Percentiles rank a stretch among this genome's conserved stretches.
Evolutionary conservation across 495 filamentous ascomycete genomes (phyloP).

Genomic region (Bacidia rubella): DNA sequence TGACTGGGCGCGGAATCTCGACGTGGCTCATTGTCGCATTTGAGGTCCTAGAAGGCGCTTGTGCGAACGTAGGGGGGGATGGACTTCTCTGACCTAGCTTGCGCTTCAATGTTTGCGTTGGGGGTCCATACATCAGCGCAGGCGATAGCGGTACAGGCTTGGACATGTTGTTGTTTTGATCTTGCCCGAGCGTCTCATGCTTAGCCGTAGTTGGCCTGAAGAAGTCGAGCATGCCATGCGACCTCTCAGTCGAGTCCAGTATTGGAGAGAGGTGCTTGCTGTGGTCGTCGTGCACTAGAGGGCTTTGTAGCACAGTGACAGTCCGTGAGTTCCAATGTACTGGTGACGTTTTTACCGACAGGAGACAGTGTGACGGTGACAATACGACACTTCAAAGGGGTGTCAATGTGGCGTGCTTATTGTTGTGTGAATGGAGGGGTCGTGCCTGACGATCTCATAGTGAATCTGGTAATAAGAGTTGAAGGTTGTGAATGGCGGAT

Average conservation of each 20-base stretch:
- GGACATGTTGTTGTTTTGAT: conserved; percentile 34
- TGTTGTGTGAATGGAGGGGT: neutral
- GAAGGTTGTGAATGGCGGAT: conserved; percentile 1
- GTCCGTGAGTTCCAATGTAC: neutral
- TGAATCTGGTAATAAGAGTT: neutral
- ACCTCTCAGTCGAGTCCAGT: conserved; percentile 16
- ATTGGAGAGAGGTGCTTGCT: neutral
- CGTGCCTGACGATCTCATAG: conserved; percentile 7
- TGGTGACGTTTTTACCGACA: neutral
- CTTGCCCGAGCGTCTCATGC: conserved; percentile 39
- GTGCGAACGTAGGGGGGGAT: conserved; percentile 2
- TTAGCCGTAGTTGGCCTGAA: conserved; percentile 43
- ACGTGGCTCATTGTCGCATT: conserved; percentile 11
- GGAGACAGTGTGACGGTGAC: neutral
- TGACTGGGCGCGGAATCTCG: conserved; percentile 4
- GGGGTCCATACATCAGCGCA: conserved; percentile 27
- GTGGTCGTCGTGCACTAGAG: neutral
- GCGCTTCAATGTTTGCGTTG: conserved; percentile 37
- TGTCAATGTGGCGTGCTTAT: neutral
- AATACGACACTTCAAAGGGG: neutral
- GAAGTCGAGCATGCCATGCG: conserved; percentile 47
- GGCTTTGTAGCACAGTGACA: neutral
- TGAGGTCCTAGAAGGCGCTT: conserved; percentile 1
- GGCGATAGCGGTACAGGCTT: conserved; percentile 25
- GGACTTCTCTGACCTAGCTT: conserved; percentile 35